These are phyloP conservation scores for Alisma plantagoaquatica DNA, from an alignment of 106 monocot genomes.

Conservation along the genomic window DNA sequence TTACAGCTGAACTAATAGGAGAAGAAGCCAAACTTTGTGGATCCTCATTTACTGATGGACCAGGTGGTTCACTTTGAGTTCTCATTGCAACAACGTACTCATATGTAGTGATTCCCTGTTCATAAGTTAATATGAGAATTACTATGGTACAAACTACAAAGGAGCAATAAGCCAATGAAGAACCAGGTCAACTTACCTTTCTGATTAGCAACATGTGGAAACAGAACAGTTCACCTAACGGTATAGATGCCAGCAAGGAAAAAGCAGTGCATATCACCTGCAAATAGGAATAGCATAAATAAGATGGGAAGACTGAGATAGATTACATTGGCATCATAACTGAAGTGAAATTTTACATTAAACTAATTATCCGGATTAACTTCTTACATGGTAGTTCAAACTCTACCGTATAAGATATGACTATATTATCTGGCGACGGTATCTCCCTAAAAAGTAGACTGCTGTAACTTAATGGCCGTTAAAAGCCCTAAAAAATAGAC, in stretches of 20 bases:
- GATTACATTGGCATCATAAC: no score
- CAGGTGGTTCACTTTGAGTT: conserved; percentile 48
- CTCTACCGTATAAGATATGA: no score
- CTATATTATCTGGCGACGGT: no score
- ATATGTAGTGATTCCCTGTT: conserved; percentile 71
- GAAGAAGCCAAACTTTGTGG: conserved; percentile 42
- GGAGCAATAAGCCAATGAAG: no score
- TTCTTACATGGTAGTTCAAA: no score
- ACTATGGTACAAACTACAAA: background rate
- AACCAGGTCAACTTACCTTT: no score
- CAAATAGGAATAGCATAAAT: background rate
- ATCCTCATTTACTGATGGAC: conserved; percentile 32
- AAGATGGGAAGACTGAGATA: no score
- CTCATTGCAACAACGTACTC: conserved; percentile 64
- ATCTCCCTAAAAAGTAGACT: no score
- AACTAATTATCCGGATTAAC: no score
- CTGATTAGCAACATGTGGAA: conserved; percentile 66
- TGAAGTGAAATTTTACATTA: no score
- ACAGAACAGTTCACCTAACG: conserved; percentile 63
- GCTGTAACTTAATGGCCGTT: no score
- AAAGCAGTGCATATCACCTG: conserved; percentile 48
- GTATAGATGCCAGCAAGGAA: conserved; percentile 40
- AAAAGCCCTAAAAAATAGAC: no score
- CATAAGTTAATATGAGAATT: background rate
- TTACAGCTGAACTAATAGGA: conserved; percentile 42